phyloP scores from a whole-genome alignment of 257 asterid genomes.

The Ehretia macrophylla region DNA sequence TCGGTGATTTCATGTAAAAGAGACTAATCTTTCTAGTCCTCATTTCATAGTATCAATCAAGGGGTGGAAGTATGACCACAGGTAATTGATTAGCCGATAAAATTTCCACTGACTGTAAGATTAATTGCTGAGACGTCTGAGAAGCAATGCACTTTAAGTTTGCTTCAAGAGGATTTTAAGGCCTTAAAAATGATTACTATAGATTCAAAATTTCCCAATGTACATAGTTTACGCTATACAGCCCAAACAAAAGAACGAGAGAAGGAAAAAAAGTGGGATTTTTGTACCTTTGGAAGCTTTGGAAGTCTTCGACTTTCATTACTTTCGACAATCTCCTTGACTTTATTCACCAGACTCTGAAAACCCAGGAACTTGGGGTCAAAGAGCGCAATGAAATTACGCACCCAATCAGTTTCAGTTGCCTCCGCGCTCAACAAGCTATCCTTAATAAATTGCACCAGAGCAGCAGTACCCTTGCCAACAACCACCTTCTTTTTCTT shows the following conservation, averaged over 20 bases:
- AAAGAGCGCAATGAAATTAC: conserved; percentile 36
- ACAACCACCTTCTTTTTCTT: conserved; percentile 66
- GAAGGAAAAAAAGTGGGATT: neutral
- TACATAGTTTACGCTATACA: conserved; percentile 3
- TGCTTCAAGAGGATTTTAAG: too few relatives aligned
- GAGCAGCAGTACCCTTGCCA: conserved; percentile 71
- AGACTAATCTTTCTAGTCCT: neutral
- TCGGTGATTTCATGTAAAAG: neutral
- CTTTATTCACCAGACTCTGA: conserved; percentile 47
- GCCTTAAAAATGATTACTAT: too few relatives aligned
- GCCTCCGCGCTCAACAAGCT: conserved; percentile 26
- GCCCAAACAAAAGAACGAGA: neutral
- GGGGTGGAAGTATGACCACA: too few relatives aligned
- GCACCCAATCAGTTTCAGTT: conserved; percentile 10
- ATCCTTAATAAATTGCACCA: conserved; percentile 70
- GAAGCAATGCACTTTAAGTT: too few relatives aligned
- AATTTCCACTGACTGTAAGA: too few relatives aligned
- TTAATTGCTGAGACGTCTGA: too few relatives aligned
- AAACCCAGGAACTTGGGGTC: conserved; percentile 48
- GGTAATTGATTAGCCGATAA: too few relatives aligned
- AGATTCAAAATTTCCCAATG: too few relatives aligned
- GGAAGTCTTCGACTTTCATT: conserved; percentile 89
- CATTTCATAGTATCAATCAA: neutral
- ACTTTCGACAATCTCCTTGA: conserved; percentile 85
- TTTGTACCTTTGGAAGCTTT: conserved; percentile 87